phyloP scores from a whole-genome alignment of 306 rosid species.

The Dalbergia oliveri region DNA sequence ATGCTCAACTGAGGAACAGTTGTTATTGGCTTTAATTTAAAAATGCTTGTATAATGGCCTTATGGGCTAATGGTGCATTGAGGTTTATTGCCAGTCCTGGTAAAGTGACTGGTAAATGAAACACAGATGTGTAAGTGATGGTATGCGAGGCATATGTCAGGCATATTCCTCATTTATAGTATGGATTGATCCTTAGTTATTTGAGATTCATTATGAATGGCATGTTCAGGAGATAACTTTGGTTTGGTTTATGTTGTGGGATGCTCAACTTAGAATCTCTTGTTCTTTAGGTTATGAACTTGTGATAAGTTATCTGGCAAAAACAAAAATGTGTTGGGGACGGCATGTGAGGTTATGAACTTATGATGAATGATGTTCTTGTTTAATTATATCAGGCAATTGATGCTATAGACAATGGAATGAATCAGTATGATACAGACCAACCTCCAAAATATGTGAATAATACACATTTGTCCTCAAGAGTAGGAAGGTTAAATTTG shows the following conservation, averaged over 20 bases:
- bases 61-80: constrained; percentile 19
- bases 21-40: constrained; percentile 23
- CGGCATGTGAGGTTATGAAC: neutral
- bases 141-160: neutral
- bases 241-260: constrained; percentile 34
- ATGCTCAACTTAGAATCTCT: constrained; percentile 21
- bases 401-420: constrained; percentile 97
- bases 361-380: constrained; percentile 21
- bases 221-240: constrained; percentile 18
- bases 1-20: constrained; percentile 25
- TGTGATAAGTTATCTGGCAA: too few species aligned
- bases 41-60: constrained; percentile 3
- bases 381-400: constrained; percentile 72
- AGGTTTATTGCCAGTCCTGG: constrained; percentile 19
- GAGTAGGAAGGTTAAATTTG: constrained; percentile 87
- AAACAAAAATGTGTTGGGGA: constrained; percentile 14
- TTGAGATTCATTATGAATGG: constrained; percentile 2
- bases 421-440: constrained; percentile 86
- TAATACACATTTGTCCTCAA: constrained; percentile 91
- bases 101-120: constrained; percentile 8
- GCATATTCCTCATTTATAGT: constrained; percentile 2
- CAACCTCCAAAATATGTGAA: constrained; percentile 94
- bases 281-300: constrained; percentile 1
- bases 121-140: neutral
- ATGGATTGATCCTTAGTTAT: neutral